A percentile compares a stretch with the other conserved stretches of the same genome.
These are phyloP conservation scores for Plasmodium blacklocki DNA, from an alignment of 169 alveolate species.

Conservation along the genomic window DNA sequence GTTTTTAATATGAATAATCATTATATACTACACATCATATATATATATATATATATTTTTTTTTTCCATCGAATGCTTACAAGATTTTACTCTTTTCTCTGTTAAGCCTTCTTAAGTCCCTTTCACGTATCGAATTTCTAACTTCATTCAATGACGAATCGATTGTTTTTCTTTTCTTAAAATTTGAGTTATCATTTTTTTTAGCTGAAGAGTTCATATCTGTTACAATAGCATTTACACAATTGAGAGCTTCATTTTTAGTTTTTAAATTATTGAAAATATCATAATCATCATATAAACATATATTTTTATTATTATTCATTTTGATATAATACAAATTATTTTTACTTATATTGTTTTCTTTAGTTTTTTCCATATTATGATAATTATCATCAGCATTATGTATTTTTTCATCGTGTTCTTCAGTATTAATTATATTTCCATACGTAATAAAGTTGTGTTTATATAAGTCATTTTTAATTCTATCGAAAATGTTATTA, in stretches of 20 bases:
- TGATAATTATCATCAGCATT: neutral
- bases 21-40: too few species aligned
- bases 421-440: neutral
- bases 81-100: slow-evolving; percentile 59
- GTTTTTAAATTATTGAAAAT: slow-evolving; percentile 50
- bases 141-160: slow-evolving; percentile 14
- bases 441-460: neutral
- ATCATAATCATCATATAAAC: slow-evolving; percentile 64
- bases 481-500: neutral
- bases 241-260: slow-evolving; percentile 46
- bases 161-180: slow-evolving; percentile 15
- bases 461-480: slow-evolving; percentile 4
- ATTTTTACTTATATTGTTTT: neutral
- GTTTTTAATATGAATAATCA: too few species aligned
- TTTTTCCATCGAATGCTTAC: neutral
- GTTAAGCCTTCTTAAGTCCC: slow-evolving; percentile 61
- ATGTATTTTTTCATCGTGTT: neutral
- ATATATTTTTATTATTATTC: slow-evolving; percentile 26
- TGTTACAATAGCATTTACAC: slow-evolving; percentile 42
- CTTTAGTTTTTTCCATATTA: slow-evolving; percentile 23
- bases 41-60: too few species aligned
- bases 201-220: slow-evolving; percentile 24
- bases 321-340: slow-evolving; percentile 42
- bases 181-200: slow-evolving; percentile 34
- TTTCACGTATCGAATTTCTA: slow-evolving; percentile 34